Base-by-base conservation (phyloP, 306 rosid species). In the Neltuma alba region DNA sequence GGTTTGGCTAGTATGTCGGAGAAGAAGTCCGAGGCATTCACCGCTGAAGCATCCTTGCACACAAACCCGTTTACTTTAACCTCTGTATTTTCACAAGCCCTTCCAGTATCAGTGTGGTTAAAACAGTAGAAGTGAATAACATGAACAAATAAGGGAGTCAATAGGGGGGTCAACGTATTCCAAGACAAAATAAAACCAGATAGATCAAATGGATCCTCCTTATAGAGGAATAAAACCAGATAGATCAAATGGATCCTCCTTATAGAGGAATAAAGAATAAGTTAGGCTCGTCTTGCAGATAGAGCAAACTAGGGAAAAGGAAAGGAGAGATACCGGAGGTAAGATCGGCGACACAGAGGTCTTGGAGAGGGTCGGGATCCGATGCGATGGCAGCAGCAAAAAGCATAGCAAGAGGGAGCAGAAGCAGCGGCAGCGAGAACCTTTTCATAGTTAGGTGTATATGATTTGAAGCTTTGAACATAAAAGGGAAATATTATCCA, bases 351-450 rank as follows among this genome's bases (percentile, higher is more conserved):
- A 92, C 94, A 38, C 99, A 95, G 37, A 94, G 48, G 66, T 95
- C 99, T 88, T 95, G 99, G 83, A 95, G 96, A 81, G 71, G 5
- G 84, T 92, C 99, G 12, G 93, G 89, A 86, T 95, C 99, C 77
- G 97, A 88, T 20, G 83, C 69, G n/a, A 71, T 1, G n/a, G 80
- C 54, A 73, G 75, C 73, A 72, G 82, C 70, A 1, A 85, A 70
- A 65, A 87, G 42, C 63, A 86, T 1, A 80, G 91, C 84, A 57
- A 87, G 74, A 34, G 92, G 73, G 45, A 82, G 8, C 5, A 86
- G 50, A 25, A 84, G 31, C 7, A 93, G 75, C 1, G 76, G 66
- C 47, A 63, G 41, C 25, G 45, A 0, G 9, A 86, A 68, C 44
- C n/a, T n/a, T n/a, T 81, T 85, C 93, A 89, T 93, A 44, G 34